Percentiles rank a stretch among this genome's conserved stretches.
Evolutionary conservation across 2,329 filamentous ascomycete species (phyloP).

Genomic region (Metarhizium rileyi): DNA sequence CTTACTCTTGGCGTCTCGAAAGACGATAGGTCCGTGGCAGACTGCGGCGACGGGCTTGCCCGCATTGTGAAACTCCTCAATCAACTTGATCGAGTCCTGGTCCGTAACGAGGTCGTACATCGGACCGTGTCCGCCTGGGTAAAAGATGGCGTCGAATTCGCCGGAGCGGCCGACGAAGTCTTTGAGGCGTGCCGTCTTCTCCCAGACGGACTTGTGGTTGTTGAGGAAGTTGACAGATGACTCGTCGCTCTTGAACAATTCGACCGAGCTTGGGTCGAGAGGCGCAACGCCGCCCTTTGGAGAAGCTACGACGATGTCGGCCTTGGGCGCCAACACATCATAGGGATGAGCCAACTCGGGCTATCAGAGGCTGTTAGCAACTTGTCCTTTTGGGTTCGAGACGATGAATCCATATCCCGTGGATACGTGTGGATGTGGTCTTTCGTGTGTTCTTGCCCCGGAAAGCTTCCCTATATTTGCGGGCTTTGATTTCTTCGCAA

Average conservation of each 20-base stretch:
- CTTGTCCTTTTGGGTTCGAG: not conserved
- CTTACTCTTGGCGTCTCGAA: constrained; percentile 46
- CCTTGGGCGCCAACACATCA: constrained; percentile 43
- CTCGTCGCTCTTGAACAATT: constrained; percentile 43
- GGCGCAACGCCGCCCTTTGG: constrained; percentile 52
- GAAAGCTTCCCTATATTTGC: no score
- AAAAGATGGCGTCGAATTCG: constrained; percentile 55
- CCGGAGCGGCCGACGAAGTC: constrained; percentile 43
- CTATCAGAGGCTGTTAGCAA: constrained; percentile 17
- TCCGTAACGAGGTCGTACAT: constrained; percentile 59
- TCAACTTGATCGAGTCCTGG: constrained; percentile 45
- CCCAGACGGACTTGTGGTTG: constrained; percentile 50
- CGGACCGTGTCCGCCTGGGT: constrained; percentile 49
- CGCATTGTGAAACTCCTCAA: constrained; percentile 50
- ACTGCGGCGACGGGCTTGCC: constrained; percentile 57
- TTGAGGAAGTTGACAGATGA: constrained; percentile 44
- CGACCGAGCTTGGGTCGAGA: constrained; percentile 48
- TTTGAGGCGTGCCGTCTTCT: constrained; percentile 49
- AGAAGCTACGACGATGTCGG: constrained; percentile 48
- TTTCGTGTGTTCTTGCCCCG: no score
- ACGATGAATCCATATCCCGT: not conserved
- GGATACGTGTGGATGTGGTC: not conserved
- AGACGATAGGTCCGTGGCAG: constrained; percentile 58
- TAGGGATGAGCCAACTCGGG: constrained; percentile 58
- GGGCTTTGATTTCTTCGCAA: no score